phyloP scores from a whole-genome alignment of 139 green algal species.

The Micractinium sp. region DNA sequence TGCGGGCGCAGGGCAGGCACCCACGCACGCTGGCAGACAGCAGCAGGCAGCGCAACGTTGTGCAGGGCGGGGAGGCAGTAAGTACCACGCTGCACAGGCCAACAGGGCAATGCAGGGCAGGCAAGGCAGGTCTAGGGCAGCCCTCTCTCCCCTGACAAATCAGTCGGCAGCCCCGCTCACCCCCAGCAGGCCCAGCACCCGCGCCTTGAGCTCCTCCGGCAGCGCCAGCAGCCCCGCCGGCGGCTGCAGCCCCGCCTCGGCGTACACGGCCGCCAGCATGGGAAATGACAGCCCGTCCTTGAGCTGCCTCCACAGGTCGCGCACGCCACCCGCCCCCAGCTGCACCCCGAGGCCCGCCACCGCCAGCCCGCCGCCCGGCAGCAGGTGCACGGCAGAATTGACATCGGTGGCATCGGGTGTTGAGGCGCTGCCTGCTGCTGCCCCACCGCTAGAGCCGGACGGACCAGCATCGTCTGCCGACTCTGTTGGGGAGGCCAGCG shows the following conservation, averaged over 20 bases:
- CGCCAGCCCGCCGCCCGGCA: neutral
- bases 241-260: slow-evolving; percentile 41
- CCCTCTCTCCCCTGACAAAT: neutral
- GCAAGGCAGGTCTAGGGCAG: too few relatives aligned
- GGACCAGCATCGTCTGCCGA: neutral
- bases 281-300: slow-evolving; percentile 43
- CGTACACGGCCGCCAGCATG: slow-evolving; percentile 32
- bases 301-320: slow-evolving; percentile 41
- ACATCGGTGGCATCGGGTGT: neutral
- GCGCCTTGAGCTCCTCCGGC: slow-evolving; percentile 46
- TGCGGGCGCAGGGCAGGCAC: neutral
- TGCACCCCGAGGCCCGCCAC: neutral
- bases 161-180: slow-evolving; percentile 18
- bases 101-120: neutral
- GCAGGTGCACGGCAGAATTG: neutral
- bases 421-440: neutral
- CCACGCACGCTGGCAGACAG: too few relatives aligned
- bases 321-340: neutral
- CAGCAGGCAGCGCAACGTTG: neutral
- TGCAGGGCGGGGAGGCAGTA: neutral
- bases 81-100: neutral
- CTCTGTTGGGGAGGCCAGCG: neutral
- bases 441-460: too few relatives aligned
- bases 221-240: slow-evolving; percentile 47
- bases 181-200: slow-evolving; percentile 36